phyloP scores from a whole-genome alignment of 768 basidiomycete genomes.

The Trametopsis cervina region DNA sequence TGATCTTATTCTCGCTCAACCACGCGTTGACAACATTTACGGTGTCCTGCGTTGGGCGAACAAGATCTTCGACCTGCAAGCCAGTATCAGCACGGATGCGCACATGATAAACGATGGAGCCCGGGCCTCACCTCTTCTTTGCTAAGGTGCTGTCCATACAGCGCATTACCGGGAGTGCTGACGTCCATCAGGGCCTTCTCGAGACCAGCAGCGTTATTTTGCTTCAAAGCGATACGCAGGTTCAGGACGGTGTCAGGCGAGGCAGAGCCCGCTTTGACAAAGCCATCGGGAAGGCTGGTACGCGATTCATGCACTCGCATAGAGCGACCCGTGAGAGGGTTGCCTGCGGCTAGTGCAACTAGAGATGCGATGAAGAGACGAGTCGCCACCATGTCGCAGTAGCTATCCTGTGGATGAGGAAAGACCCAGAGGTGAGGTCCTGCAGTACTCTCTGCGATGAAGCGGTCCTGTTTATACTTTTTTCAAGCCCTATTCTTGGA shows the following conservation, averaged over 20 bases:
- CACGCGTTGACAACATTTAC: slow-evolving; percentile 21
- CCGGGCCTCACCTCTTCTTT: slow-evolving; percentile 28
- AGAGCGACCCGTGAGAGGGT: slow-evolving; percentile 15
- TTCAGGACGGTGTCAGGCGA: slow-evolving; percentile 25
- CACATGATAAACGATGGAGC: not conserved
- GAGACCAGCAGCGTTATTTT: slow-evolving; percentile 29
- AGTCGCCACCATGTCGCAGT: slow-evolving; percentile 13
- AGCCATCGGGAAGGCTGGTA: slow-evolving; percentile 21
- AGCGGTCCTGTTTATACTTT: slow-evolving; percentile 5
- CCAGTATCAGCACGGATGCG: not conserved
- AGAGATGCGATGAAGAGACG: slow-evolving; percentile 14
- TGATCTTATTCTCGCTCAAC: slow-evolving; percentile 22
- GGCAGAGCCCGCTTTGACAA: slow-evolving; percentile 24
- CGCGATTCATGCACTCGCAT: slow-evolving; percentile 26
- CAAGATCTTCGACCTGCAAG: slow-evolving; percentile 21
- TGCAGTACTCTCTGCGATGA: not conserved
- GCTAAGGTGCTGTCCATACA: slow-evolving; percentile 31
- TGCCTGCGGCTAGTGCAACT: slow-evolving; percentile 13
- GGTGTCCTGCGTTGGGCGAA: slow-evolving; percentile 22
- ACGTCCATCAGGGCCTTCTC: slow-evolving; percentile 30
- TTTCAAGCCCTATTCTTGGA: not conserved
- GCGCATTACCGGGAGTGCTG: slow-evolving; percentile 29
- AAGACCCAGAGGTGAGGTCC: slow-evolving; percentile 5
- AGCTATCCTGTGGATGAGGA: slow-evolving; percentile 6
- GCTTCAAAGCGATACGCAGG: slow-evolving; percentile 31